Percentiles rank a stretch among this genome's conserved stretches.
phyloP scores from a whole-genome alignment of 768 basidiomycete species.

The Calvatia gigantea region DNA sequence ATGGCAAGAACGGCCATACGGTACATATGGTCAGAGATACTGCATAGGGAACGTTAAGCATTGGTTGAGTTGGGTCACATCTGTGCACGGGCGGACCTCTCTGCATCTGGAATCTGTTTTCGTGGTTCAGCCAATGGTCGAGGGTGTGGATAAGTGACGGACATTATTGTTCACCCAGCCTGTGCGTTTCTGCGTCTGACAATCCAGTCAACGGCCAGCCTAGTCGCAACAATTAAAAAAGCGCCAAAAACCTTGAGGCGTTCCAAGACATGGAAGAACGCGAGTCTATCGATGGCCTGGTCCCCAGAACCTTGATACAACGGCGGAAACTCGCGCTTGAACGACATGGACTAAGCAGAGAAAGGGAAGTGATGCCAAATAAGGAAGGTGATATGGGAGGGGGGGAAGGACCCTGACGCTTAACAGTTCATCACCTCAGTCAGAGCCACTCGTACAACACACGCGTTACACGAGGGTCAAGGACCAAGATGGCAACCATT shows the following conservation, averaged over 20 bases:
- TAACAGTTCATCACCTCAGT: neutral
- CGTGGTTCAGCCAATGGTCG: neutral
- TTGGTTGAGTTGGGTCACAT: neutral
- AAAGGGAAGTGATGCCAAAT: neutral
- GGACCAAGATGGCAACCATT: slow-evolving; percentile 87
- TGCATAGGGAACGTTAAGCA: slow-evolving; percentile 22
- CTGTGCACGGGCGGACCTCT: slow-evolving; percentile 64
- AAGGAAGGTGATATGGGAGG: slow-evolving; percentile 5
- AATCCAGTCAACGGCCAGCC: neutral
- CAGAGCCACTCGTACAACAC: no score
- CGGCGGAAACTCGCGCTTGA: slow-evolving; percentile 52
- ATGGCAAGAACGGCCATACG: slow-evolving; percentile 94
- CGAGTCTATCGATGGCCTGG: slow-evolving; percentile 63
- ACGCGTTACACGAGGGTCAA: no score
- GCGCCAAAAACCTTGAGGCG: slow-evolving; percentile 67
- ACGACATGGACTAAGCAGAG: neutral
- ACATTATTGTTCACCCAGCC: slow-evolving; percentile 91
- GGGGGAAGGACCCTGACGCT: no score
- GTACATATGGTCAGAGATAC: slow-evolving; percentile 97
- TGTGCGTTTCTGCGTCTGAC: slow-evolving; percentile 89
- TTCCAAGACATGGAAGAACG: slow-evolving; percentile 89
- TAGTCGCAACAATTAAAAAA: neutral
- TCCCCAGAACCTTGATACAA: slow-evolving; percentile 55
- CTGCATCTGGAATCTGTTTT: slow-evolving; percentile 70
- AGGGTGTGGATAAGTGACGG: slow-evolving; percentile 15